Evolutionary conservation across 2,329 filamentous ascomycete species (phyloP).

Genomic region (Gremmenia infestans): DNA sequence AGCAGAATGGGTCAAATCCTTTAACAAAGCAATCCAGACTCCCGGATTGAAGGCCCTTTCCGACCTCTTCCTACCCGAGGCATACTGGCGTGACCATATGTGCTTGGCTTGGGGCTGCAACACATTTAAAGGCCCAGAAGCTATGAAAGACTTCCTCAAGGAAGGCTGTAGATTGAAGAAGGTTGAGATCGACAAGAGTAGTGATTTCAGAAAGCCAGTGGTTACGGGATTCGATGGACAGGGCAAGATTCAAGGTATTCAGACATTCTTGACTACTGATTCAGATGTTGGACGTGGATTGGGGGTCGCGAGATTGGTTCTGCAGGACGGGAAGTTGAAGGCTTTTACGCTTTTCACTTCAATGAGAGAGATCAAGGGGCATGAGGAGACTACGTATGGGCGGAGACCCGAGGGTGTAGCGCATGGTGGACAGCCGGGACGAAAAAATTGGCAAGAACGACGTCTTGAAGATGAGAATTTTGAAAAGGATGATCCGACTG

Average conservation of each 20-base stretch:
- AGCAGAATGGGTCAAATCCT: slow-evolving; percentile 14
- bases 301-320: slow-evolving; percentile 50
- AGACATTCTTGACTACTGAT: slow-evolving; percentile 51
- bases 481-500: slow-evolving; percentile 40
- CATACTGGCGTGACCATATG: slow-evolving; percentile 56
- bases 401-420: slow-evolving; percentile 51
- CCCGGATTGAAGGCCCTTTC: slow-evolving; percentile 34
- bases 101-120: slow-evolving; percentile 52
- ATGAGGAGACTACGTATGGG: slow-evolving; percentile 44
- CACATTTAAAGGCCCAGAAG: slow-evolving; percentile 41
- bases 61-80: slow-evolving; percentile 39
- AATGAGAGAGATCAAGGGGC: slow-evolving; percentile 48
- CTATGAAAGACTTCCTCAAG: slow-evolving; percentile 32
- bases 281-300: slow-evolving; percentile 50
- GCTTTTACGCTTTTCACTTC: slow-evolving; percentile 60
- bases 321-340: slow-evolving; percentile 46
- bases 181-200: slow-evolving; percentile 33
- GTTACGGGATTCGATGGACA: slow-evolving; percentile 36
- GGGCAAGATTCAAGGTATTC: slow-evolving; percentile 42
- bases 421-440: slow-evolving; percentile 46
- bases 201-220: slow-evolving; percentile 19
- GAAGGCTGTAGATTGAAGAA: slow-evolving; percentile 29
- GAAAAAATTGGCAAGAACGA: slow-evolving; percentile 57
- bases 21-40: slow-evolving; percentile 36
- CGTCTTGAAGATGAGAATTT: slow-evolving; percentile 45